A percentile compares a stretch with the other conserved stretches of the same genome.
These are phyloP conservation scores for Athelia sp. DNA, from an alignment of 1,284 basidiomycete species.

Conservation along the genomic window DNA sequence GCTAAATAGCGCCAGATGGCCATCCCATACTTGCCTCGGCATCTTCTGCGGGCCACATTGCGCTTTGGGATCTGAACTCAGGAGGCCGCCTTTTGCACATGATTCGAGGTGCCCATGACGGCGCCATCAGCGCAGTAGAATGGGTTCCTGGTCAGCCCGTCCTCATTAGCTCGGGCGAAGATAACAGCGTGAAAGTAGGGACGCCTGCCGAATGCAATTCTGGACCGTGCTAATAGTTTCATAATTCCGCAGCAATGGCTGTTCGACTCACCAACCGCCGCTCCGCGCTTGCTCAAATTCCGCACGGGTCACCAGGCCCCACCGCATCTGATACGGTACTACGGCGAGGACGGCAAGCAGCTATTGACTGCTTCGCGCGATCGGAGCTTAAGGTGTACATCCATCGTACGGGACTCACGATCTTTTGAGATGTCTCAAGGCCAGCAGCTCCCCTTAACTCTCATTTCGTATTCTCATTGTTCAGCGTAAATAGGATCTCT, in stretches of 20 bases:
- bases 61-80: conserved; percentile 86
- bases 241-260: conserved; percentile 81
- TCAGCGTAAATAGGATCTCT: conserved; percentile 55
- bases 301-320: conserved; percentile 91
- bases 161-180: conserved; percentile 82
- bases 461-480: conserved; percentile 1
- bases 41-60: conserved; percentile 83
- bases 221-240: background rate
- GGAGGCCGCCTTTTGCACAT: conserved; percentile 81
- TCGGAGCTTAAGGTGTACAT: conserved; percentile 84
- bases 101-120: conserved; percentile 83
- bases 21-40: conserved; percentile 82
- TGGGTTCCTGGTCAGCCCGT: conserved; percentile 92
- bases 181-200: conserved; percentile 88
- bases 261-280: conserved; percentile 85
- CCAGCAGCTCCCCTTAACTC: conserved; percentile 18
- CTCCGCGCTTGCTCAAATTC: conserved; percentile 87
- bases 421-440: conserved; percentile 96
- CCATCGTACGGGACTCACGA: conserved; percentile 89
- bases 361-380: conserved; percentile 86
- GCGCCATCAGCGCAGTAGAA: conserved; percentile 72
- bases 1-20: conserved; percentile 53
- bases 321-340: conserved; percentile 90
- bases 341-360: conserved; percentile 95
- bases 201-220: background rate